A percentile compares a stretch with the other conserved stretches of the same genome.
These are phyloP conservation scores for Metschnikowia lunata DNA, from an alignment of 805 yeast species.

Conservation along the genomic window DNA sequence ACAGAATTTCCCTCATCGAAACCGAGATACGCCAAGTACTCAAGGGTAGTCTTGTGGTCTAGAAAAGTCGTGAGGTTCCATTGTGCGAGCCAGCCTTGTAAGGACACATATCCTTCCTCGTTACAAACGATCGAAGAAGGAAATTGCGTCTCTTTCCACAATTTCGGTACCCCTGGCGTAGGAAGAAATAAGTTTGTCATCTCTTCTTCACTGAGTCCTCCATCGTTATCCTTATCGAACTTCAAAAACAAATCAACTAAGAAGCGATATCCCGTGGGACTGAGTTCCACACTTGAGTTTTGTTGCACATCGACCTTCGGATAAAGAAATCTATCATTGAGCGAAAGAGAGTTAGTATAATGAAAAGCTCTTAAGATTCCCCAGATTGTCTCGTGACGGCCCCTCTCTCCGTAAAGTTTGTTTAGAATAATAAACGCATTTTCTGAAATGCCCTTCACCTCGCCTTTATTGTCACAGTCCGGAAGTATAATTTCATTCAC, in stretches of 20 bases:
- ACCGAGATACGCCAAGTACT: constrained; percentile 86
- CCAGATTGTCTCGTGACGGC: constrained; percentile 97
- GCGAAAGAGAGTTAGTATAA: constrained; percentile 86
- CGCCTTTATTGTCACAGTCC: constrained; percentile 6
- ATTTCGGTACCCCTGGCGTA: constrained; percentile 86
- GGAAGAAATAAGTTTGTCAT: constrained; percentile 68
- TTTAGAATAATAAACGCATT: constrained; percentile 76
- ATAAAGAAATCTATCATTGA: constrained; percentile 71
- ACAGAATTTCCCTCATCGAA: constrained; percentile 51
- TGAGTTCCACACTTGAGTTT: constrained; percentile 79
- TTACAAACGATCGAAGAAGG: constrained; percentile 87
- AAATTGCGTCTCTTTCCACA: constrained; percentile 82
- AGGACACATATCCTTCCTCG: constrained; percentile 81
- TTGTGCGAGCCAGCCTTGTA: constrained; percentile 98
- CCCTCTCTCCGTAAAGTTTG: constrained; percentile 80
- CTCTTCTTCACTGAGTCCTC: constrained; percentile 80
- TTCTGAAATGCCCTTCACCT: constrained; percentile 55
- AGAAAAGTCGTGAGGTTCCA: constrained; percentile 96
- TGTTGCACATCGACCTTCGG: constrained; percentile 75
- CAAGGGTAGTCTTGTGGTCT: constrained; percentile 78
- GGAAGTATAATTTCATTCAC: constrained; percentile 31
- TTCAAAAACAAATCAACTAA: constrained; percentile 83
- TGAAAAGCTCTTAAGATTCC: constrained; percentile 83
- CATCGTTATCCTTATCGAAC: constrained; percentile 94
- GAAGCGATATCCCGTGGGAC: constrained; percentile 89